Percentiles rank a stretch among this genome's conserved stretches.
Evolutionary conservation across 495 filamentous ascomycete genomes (phyloP).

Genomic region (Penicillium bialowiezense): DNA sequence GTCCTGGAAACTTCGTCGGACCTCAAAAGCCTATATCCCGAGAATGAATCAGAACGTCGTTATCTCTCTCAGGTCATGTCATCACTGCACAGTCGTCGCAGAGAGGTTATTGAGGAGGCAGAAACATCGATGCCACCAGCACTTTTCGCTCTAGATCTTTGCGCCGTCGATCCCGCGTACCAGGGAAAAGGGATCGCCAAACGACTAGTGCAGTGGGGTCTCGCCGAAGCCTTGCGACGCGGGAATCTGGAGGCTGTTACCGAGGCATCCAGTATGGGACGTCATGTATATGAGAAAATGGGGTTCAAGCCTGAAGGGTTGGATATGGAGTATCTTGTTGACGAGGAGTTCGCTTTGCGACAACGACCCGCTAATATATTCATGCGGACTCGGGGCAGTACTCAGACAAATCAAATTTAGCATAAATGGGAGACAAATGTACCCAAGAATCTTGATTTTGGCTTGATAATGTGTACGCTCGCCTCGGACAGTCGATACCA

Average conservation of each 20-base stretch:
- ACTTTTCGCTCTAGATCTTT: constrained; percentile 36
- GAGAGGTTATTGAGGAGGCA: constrained; percentile 27
- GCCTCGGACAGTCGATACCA: too few species aligned
- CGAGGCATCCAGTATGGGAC: constrained; percentile 43
- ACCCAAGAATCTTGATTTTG: too few species aligned
- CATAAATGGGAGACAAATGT: too few species aligned
- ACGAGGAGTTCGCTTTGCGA: constrained; percentile 31
- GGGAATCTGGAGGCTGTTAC: constrained; percentile 35
- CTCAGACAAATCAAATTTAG: too few species aligned
- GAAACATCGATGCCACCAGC: constrained; percentile 25
- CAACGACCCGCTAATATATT: constrained; percentile 32
- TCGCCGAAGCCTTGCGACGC: constrained; percentile 34
- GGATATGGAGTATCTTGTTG: constrained; percentile 32
- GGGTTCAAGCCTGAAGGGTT: constrained; percentile 34
- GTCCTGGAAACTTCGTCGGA: constrained; percentile 21
- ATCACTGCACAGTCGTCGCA: constrained; percentile 28
- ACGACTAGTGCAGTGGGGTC: constrained; percentile 39
- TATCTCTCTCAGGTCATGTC: constrained; percentile 30
- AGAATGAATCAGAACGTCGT: constrained; percentile 32
- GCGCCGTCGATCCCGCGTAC: constrained; percentile 37
- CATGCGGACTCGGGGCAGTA: constrained; percentile 24
- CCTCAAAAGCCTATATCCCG: constrained; percentile 32
- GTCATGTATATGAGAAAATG: constrained; percentile 36
- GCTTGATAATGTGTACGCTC: too few species aligned
- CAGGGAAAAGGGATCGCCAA: constrained; percentile 38